phyloP scores from a whole-genome alignment of 352 stramenopile species.

The Globisporangium barbulae region DNA sequence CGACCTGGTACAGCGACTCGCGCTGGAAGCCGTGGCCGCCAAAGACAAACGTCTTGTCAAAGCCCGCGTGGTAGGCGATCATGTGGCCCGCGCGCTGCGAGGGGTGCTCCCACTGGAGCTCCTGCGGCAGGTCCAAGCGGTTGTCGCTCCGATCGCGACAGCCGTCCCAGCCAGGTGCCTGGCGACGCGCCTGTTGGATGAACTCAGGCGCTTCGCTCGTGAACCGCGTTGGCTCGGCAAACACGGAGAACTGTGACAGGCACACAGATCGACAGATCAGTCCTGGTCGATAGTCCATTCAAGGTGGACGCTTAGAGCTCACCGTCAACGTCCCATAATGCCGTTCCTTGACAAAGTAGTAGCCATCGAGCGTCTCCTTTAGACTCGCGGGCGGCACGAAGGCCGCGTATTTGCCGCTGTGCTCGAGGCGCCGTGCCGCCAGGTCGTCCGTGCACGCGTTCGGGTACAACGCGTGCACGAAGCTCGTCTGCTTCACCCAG shows the following conservation, averaged over 20 bases:
- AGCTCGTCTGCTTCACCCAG: slow-evolving; percentile 89
- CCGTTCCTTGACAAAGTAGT: slow-evolving; percentile 66
- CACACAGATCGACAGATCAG: background rate
- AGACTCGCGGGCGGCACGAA: slow-evolving; percentile 35
- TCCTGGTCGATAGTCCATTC: background rate
- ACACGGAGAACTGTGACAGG: slow-evolving; percentile 67
- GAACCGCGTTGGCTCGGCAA: slow-evolving; percentile 88
- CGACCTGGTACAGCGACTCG: slow-evolving; percentile 58
- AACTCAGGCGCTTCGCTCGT: slow-evolving; percentile 60
- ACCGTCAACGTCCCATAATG: slow-evolving; percentile 75
- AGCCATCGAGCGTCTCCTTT: slow-evolving; percentile 38
- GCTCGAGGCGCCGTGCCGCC: slow-evolving; percentile 37
- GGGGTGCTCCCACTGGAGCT: slow-evolving; percentile 83
- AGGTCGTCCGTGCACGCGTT: slow-evolving; percentile 91
- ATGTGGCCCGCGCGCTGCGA: slow-evolving; percentile 85
- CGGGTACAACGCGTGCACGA: slow-evolving; percentile 91
- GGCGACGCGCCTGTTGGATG: slow-evolving; percentile 85
- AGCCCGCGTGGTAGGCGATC: slow-evolving; percentile 70
- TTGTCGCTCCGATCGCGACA: slow-evolving; percentile 88
- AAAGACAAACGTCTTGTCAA: slow-evolving; percentile 85
- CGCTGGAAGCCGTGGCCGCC: slow-evolving; percentile 80
- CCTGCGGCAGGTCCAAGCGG: slow-evolving; percentile 45
- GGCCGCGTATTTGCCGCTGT: slow-evolving; percentile 71
- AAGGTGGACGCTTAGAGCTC: background rate
- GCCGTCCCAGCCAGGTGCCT: slow-evolving; percentile 94